Conservation (phyloP, 768 basidiomycete species). For the Pisolithus microcarpus region DNA sequence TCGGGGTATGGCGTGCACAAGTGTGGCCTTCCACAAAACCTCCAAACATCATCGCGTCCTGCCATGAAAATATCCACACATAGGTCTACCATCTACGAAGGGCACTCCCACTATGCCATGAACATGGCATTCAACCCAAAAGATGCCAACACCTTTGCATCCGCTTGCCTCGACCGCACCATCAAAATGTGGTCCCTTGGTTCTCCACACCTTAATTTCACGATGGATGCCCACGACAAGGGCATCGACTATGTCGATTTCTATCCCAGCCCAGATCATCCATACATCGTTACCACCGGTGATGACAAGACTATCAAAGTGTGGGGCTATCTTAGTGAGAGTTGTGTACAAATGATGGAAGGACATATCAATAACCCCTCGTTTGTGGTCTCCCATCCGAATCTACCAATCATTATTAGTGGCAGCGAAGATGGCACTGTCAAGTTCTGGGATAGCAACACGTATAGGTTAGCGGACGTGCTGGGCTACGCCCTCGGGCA, state of each 20-base stretch:
- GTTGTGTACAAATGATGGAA: conserved; percentile 95
- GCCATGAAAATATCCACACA: background rate
- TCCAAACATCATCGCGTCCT: background rate
- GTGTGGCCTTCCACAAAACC: too few species aligned
- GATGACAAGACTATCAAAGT: conserved; percentile 98
- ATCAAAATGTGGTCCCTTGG: conserved; percentile 98
- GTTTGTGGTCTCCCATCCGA: conserved; percentile 95
- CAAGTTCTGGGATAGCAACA: conserved; percentile 97
- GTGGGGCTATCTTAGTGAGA: conserved; percentile 98
- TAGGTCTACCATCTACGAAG: conserved; percentile 72
- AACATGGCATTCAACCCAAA: conserved; percentile 96
- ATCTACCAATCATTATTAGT: conserved; percentile 85
- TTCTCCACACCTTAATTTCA: conserved; percentile 81
- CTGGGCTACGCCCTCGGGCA: conserved; percentile 92
- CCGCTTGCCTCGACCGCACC: conserved; percentile 94
- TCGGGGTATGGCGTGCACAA: too few species aligned
- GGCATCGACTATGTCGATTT: conserved; percentile 99
- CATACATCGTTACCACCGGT: conserved; percentile 92
- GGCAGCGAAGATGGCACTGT: conserved; percentile 96
- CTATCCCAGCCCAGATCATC: conserved; percentile 95
- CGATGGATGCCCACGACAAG: conserved; percentile 97
- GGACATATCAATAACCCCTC: conserved; percentile 97
- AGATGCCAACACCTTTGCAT: conserved; percentile 94
- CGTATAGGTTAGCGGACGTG: conserved; percentile 94
- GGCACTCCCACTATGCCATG: conserved; percentile 99